Conservation (phyloP, 2,329 filamentous ascomycete genomes). For the Westerdykella aurantiaca region DNA sequence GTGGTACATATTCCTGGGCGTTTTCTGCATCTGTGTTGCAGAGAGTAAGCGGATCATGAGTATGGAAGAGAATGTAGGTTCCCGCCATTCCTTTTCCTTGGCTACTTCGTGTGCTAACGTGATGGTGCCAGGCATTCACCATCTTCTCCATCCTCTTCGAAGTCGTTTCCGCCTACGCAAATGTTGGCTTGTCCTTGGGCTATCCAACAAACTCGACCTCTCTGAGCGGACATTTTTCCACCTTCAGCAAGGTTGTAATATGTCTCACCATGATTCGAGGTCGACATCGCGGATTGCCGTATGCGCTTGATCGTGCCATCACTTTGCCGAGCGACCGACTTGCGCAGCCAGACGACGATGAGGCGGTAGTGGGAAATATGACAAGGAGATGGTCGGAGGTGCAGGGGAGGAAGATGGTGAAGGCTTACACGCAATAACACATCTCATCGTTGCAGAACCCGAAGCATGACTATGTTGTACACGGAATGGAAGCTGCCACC, state of each 20-base stretch:
- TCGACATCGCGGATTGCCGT: constrained; percentile 49
- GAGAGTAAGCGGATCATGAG: constrained; percentile 35
- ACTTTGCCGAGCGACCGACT: constrained; percentile 24
- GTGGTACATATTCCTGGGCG: constrained; percentile 40
- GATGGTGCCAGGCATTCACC: constrained; percentile 16
- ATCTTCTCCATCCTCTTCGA: constrained; percentile 37
- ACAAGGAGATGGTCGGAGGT: neutral
- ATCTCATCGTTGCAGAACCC: neutral
- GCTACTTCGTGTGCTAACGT: neutral
- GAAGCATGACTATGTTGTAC: too few relatives aligned
- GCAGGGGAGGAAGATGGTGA: constrained; percentile 1
- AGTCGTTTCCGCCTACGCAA: constrained; percentile 1
- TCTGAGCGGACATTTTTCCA: constrained; percentile 45
- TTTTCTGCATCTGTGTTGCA: constrained; percentile 35
- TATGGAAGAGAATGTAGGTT: constrained; percentile 20
- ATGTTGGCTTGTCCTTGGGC: constrained; percentile 43
- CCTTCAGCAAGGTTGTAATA: constrained; percentile 49
- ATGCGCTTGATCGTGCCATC: constrained; percentile 46
- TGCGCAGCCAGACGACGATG: constrained; percentile 9
- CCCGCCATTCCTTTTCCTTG: constrained; percentile 38
- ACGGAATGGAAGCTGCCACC: too few relatives aligned
- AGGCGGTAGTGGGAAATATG: neutral
- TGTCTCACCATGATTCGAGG: constrained; percentile 53
- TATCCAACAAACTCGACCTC: constrained; percentile 39
- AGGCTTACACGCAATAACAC: neutral